Evolutionary conservation across 2,329 filamentous ascomycete genomes (phyloP), one percentile per base, ranked within the genome.

Genomic region (Thermoascus crustaceus): DNA sequence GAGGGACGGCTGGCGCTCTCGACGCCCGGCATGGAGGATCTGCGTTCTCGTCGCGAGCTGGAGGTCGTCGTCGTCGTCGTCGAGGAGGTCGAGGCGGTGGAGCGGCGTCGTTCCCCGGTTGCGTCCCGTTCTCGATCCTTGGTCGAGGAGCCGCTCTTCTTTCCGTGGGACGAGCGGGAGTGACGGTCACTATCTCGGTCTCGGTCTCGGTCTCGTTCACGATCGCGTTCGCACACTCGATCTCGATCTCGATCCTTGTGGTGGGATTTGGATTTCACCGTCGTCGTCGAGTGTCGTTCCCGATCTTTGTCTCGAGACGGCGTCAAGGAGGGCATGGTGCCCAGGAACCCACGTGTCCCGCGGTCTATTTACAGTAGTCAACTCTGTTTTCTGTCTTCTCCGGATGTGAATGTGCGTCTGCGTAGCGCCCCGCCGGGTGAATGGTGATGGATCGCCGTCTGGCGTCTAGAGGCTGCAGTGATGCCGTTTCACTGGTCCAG

Each of bases 1-100:
- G 45, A 54, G 25, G 54, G 48, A 32, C 48, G 51, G 1, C 25
- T 17, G 20, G 34, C 37, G 23, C 41, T 43, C 16, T 41, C 41
- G 13, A 41, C 40, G 24, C 41, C 41, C 4, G 39, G 39, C 41
- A 43, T 43, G 11, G 41, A 43, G 19, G 38, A 41, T 17, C 41
- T 20, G 16, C 39, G 39, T 18, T 34, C 33, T 32, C 38, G 35
- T 11, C 37, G 38, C 16, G 35, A 36, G 32, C 30, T 41, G 1
- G 41, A 42, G 2, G 37, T 37, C n/a, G n/a, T 29, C n/a, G 24
- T 11, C 18, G 26, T 14, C n/a, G 26, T 29, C 18, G 26, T 18
- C 29, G 41, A 41, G 21, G 41, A 39, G 30, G 41, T 34, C 30
- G 37, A 26, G 30, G 22, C 9, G 21, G n/a, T n/a, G n/a, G n/a